Base-by-base conservation (phyloP, 768 basidiomycete genomes). In the Lepiota subincarnata region DNA sequence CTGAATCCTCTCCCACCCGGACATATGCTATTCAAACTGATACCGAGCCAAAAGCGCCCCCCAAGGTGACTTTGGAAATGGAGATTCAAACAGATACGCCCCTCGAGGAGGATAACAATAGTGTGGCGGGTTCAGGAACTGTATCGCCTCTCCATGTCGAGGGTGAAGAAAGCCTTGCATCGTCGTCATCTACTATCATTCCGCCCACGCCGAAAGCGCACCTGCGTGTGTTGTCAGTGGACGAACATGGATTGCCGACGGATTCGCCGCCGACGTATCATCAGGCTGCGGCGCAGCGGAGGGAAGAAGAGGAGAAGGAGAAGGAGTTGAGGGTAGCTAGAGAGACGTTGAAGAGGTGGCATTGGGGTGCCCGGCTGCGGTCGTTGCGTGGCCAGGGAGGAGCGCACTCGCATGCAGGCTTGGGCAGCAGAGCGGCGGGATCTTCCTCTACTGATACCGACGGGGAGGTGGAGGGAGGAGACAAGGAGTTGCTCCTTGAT, bases 231-330 rank as follows among this genome's bases (percentile, higher is more conserved):
- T 18, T 54, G n/a, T 39, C 51, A 4, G 66, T 72, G 16, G 72
- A 74, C 39, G 68, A 65, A 45, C 62, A 65, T 26, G 61, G 60
- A 22, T 63, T 57, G 16, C 53, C 18, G 41, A 60, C 45, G 12
- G 89, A 90, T 57, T 75, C 83, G 35, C 89, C 90, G 0, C 90
- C 90, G 0, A 81, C 89, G 1, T 91, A 92, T 63, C 75, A 79
- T 55, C 81, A 84, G 61, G 72, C 83, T 38, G 70, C 80, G 16
- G 73, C 73, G 28, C 75, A 83, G 56, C 75, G 59, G 35, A 58
- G 83, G 40, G 67, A 79, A 39, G 74, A 74, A 53, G 73, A 84
- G 40, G 67, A 79, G 40, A 74, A 74, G 53, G 73, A 76, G 55
- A 69, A 71, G 59, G 76, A 82, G 28, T 72, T 76, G 66, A 74